Evolutionary conservation across 495 filamentous ascomycete genomes (phyloP).

Genomic region (Daldinia caldariorum): DNA sequence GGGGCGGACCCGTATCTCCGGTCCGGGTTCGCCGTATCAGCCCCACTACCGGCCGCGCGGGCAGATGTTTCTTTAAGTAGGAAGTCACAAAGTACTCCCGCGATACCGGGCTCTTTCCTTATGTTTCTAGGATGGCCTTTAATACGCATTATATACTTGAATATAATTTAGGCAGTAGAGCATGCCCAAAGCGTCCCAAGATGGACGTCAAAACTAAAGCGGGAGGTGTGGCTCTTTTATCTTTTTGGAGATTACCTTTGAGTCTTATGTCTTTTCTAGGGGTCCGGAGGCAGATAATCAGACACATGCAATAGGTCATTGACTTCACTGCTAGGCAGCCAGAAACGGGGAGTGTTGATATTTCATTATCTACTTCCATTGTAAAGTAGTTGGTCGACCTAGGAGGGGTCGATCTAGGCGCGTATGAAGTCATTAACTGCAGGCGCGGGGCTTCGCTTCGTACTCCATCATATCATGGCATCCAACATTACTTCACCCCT

Average conservation of each 20-base stretch:
- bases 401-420: background rate
- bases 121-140: background rate
- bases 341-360: background rate
- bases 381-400: background rate
- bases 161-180: background rate
- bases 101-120: background rate
- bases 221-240: background rate
- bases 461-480: background rate
- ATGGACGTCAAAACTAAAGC: conserved; percentile 5
- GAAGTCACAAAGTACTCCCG: conserved; percentile 4
- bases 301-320: background rate
- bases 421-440: background rate
- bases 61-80: background rate
- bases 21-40: background rate
- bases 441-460: background rate
- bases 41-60: background rate
- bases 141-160: background rate
- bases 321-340: background rate
- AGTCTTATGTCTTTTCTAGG: background rate
- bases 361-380: too few species aligned
- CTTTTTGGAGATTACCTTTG: background rate
- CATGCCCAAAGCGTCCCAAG: background rate
- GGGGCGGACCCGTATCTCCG: conserved; percentile 3
- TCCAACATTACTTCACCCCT: background rate
- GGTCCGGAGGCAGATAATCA: background rate